phyloP scores from a whole-genome alignment of 2,329 filamentous ascomycete species.

The Ophioceras dolichostomum region DNA sequence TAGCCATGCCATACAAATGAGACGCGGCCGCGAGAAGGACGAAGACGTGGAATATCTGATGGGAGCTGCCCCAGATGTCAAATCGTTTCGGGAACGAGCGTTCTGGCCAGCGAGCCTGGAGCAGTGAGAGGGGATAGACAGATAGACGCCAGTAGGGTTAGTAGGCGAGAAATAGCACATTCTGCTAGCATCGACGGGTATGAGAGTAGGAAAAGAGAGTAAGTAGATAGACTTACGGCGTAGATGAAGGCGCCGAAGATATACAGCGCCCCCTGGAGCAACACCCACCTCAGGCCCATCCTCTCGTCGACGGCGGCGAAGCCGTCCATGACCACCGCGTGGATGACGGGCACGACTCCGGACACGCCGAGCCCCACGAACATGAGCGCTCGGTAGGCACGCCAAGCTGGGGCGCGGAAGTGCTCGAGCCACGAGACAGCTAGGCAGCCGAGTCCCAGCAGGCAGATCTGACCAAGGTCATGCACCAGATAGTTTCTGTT shows the following conservation, averaged over 20 bases:
- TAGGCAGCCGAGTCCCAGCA: constrained; percentile 65
- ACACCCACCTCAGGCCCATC: constrained; percentile 71
- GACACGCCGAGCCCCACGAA: constrained; percentile 81
- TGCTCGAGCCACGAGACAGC: constrained; percentile 66
- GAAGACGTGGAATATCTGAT: constrained; percentile 91
- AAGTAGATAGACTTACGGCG: constrained; percentile 50
- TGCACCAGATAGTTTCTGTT: too few species aligned
- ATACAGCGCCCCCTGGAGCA: constrained; percentile 73
- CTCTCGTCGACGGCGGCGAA: constrained; percentile 51
- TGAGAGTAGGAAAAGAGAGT: not conserved
- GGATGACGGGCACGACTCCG: constrained; percentile 70
- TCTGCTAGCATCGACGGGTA: too few species aligned
- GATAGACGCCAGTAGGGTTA: not conserved
- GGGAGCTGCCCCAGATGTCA: constrained; percentile 86
- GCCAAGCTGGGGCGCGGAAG: constrained; percentile 74
- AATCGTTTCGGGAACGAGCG: constrained; percentile 64
- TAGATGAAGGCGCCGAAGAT: constrained; percentile 79
- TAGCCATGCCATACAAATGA: constrained; percentile 70
- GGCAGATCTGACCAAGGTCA: constrained; percentile 59
- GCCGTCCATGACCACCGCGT: constrained; percentile 60
- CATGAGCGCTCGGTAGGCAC: constrained; percentile 78
- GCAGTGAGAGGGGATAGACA: not conserved
- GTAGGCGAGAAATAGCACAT: too few species aligned
- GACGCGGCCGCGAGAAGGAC: constrained; percentile 72
- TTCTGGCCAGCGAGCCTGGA: constrained; percentile 68